A percentile compares a stretch with the other conserved stretches of the same genome.
These are phyloP conservation scores for Tolypocladium ovalisporum DNA, from an alignment of 2,329 filamentous ascomycete species.

Conservation along the genomic window DNA sequence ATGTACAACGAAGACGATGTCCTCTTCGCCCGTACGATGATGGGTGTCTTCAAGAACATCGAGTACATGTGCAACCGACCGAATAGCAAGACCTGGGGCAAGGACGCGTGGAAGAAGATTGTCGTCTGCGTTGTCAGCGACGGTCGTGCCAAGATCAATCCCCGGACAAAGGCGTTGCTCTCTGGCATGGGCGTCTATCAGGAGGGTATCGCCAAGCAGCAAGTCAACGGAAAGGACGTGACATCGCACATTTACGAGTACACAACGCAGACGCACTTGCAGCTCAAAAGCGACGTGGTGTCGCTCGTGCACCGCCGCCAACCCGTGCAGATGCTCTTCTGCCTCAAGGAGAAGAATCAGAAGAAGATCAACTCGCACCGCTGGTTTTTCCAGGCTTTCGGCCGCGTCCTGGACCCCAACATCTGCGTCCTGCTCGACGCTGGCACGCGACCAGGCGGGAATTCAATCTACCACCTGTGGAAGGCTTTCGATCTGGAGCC, in stretches of 20 bases:
- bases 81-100: conserved; percentile 95
- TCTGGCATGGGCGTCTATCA: conserved; percentile 95
- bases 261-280: conserved; percentile 74
- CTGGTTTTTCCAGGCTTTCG: conserved; percentile 99
- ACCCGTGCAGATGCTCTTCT: conserved; percentile 94
- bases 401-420: conserved; percentile 82
- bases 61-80: conserved; percentile 94
- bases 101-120: conserved; percentile 99
- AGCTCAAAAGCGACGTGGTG: conserved; percentile 84
- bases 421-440: conserved; percentile 95
- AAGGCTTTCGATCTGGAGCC: conserved; percentile 96
- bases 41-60: conserved; percentile 96
- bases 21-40: conserved; percentile 89
- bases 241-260: conserved; percentile 98
- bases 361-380: conserved; percentile 99
- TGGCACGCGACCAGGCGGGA: conserved; percentile 85
- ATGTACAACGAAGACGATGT: conserved; percentile 99
- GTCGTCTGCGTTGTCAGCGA: conserved; percentile 97
- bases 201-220: conserved; percentile 95
- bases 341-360: conserved; percentile 97
- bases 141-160: conserved; percentile 93
- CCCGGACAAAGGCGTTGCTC: conserved; percentile 76
- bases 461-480: conserved; percentile 97
- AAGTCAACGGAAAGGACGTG: conserved; percentile 92
- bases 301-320: conserved; percentile 74